These are phyloP conservation scores for Corymbia maculata DNA, from an alignment of 345 rosid species.

Conservation along the genomic window DNA sequence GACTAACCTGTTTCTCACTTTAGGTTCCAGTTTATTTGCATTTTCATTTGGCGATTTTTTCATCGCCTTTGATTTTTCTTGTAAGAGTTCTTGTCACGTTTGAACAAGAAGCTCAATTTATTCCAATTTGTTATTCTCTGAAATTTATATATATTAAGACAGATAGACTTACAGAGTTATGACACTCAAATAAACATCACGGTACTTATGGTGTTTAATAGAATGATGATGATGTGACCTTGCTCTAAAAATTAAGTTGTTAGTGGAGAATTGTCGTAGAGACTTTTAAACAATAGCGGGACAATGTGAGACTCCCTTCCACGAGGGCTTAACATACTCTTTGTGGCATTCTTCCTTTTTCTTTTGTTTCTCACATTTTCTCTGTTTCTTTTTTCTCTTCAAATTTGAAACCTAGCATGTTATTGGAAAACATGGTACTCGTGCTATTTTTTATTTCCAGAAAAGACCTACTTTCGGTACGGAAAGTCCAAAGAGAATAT, in stretches of 20 bases:
- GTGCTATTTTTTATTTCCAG: neutral
- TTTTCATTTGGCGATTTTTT: neutral
- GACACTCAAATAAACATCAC: accelerated
- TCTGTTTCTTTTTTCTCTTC: neutral
- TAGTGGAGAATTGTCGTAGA: accelerated
- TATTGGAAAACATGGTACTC: neutral
- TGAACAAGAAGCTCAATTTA: neutral
- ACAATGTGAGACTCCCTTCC: accelerated
- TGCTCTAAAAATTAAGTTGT: neutral
- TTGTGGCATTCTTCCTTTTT: neutral
- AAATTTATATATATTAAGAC: neutral
- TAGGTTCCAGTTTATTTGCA: neutral
- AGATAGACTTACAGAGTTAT: neutral
- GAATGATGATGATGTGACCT: neutral
- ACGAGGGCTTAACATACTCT: neutral
- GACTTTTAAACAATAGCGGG: neutral
- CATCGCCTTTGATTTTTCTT: neutral
- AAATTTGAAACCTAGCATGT: neutral
- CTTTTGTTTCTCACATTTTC: too few relatives aligned
- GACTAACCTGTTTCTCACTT: neutral
- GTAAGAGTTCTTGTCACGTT: neutral
- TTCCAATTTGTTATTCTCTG: accelerated
- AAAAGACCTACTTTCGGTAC: too few relatives aligned
- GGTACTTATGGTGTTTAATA: too few relatives aligned
- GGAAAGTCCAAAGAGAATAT: too few relatives aligned